Base-by-base conservation (phyloP, 164 flowering plant genomes). In the Berberis vulgaris region DNA sequence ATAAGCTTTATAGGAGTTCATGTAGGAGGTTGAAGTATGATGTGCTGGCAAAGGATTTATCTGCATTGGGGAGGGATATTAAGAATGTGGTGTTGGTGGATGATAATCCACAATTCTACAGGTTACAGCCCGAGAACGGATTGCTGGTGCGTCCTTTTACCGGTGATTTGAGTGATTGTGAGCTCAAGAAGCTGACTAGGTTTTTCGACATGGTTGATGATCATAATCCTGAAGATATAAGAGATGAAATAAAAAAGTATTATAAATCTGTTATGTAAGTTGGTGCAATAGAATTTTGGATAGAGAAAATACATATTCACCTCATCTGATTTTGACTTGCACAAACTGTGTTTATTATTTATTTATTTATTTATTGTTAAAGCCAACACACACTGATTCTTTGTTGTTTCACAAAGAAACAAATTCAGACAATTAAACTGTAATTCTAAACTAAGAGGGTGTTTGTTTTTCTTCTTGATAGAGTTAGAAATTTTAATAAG, bases 1-100 rank as follows among this genome's bases (percentile, higher is more conserved):
- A 93, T 69, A 58, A 92, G 60, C 72, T 93, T 43, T 93, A 86
- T 64, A 68, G 97, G 5, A 92, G 88, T 65, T 83, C 96, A 2
- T 90, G 98, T 69, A 82, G 60, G 69, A 78, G 78, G 41, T 47
- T 74, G 45, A 85, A 80, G 0, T 26, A 26, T 26, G 96, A 92
- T 67, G 84, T 53, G 62, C 82, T 71, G 40, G 91, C 88, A 71
- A 93, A 93, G 81, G 96, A 93, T 74, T 73, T 93, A 76, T 70
- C 82, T 1, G 74, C 65, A 26, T 5, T 72, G 57, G 97, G 97
- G 70, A 81, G 97, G 72, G 94, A 90, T 60, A 57, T 93, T 76
- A 73, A 62, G 64, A 65, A 71, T 58, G 87, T 72, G 38, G 86
- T 85, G 64, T 78, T 92, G 8, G 82, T 92, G 1, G 98, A 92